Evolutionary conservation across 2,329 filamentous ascomycete species (phyloP).

Genomic region (Fusarium sp.): DNA sequence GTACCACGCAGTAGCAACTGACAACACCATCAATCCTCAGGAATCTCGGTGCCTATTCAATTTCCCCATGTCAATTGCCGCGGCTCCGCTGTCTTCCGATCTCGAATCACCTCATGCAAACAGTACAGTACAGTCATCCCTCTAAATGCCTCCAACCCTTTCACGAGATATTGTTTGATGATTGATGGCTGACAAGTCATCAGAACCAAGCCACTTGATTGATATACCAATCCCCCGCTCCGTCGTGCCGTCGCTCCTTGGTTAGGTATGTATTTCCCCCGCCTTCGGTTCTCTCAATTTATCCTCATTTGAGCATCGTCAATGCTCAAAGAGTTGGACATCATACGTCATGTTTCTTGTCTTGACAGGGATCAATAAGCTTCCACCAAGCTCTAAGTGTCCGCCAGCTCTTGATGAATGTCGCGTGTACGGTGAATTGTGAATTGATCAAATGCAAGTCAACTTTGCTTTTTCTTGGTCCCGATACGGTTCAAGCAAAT

Average conservation of each 20-base stretch:
- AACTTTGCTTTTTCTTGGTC: neutral
- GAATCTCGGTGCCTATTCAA: constrained; percentile 30
- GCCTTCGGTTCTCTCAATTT: neutral
- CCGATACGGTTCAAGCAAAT: neutral
- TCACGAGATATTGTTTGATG: neutral
- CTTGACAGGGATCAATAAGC: constrained; percentile 26
- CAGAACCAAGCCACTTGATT: constrained; percentile 10
- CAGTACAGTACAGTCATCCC: neutral
- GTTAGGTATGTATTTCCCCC: neutral
- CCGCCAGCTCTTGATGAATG: neutral
- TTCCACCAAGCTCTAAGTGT: constrained; percentile 30
- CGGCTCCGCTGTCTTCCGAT: constrained; percentile 18
- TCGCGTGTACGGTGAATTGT: neutral
- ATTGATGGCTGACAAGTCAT: neutral
- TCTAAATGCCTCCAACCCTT: neutral
- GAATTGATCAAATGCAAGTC: neutral
- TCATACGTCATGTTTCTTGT: constrained; percentile 30
- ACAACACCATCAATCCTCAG: constrained; percentile 1
- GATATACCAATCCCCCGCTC: constrained; percentile 2
- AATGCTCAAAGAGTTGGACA: neutral
- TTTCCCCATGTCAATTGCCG: constrained; percentile 23
- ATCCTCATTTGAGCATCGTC: constrained; percentile 1
- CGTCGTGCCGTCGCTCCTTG: constrained; percentile 26
- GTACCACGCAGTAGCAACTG: constrained; percentile 3
- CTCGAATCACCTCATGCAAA: constrained; percentile 3